Evolutionary conservation across 2,329 filamentous ascomycete species (phyloP).

Genomic region (Balansia obtecta): DNA sequence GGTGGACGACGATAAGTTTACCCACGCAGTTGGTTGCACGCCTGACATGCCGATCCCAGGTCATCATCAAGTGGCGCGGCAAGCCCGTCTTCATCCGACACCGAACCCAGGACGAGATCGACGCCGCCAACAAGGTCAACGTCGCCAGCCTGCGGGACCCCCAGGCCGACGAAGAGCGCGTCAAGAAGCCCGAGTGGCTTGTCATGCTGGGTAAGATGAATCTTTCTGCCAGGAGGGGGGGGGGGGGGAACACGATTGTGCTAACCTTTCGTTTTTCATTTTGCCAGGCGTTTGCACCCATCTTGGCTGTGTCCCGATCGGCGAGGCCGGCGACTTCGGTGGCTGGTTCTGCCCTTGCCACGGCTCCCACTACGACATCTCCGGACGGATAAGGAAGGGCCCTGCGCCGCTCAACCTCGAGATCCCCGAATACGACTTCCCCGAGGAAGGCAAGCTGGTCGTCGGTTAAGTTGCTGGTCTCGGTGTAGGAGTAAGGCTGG

Average conservation of each 20-base stretch:
- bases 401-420: slow-evolving; percentile 96
- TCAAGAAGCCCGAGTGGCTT: slow-evolving; percentile 97
- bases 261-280: too few species aligned
- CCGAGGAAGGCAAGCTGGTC: slow-evolving; percentile 74
- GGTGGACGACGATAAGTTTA: slow-evolving; percentile 21
- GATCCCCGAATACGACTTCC: slow-evolving; percentile 85
- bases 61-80: slow-evolving; percentile 99
- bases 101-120: slow-evolving; percentile 86
- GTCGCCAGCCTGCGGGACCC: slow-evolving; percentile 79
- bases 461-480: slow-evolving; percentile 60
- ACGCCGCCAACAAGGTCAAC: slow-evolving; percentile 83
- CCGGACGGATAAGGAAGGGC: slow-evolving; percentile 93
- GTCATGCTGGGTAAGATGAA: slow-evolving; percentile 74
- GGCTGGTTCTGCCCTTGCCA: slow-evolving; percentile 99
- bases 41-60: slow-evolving; percentile 32
- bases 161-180: slow-evolving; percentile 79
- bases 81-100: slow-evolving; percentile 99
- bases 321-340: slow-evolving; percentile 93
- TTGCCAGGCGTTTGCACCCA: slow-evolving; percentile 87
- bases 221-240: too few species aligned
- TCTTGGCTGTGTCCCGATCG: slow-evolving; percentile 96
- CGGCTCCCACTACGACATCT: slow-evolving; percentile 99
- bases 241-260: too few species aligned
- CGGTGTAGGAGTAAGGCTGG: slow-evolving; percentile 12
- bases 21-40: not conserved